phyloP scores from a whole-genome alignment of 2,329 filamentous ascomycete species.

The Aureobasidium sp. region DNA sequence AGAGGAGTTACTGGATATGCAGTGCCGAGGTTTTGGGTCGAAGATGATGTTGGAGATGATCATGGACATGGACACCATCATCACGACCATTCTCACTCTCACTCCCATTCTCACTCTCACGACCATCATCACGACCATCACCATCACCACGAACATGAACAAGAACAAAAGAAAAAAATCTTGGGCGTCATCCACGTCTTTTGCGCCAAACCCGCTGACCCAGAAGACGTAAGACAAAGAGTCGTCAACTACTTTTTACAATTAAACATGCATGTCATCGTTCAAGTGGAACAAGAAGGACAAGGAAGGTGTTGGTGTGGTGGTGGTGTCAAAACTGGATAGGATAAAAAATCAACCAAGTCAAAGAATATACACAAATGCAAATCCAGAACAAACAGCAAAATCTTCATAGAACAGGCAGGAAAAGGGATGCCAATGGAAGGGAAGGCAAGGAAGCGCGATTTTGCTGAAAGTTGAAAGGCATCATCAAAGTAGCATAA shows the following conservation, averaged over 20 bases:
- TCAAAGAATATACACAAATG: too few species aligned
- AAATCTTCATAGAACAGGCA: too few species aligned
- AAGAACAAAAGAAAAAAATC: slow-evolving; percentile 41
- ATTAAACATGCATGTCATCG: slow-evolving; percentile 69
- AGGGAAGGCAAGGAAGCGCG: too few species aligned
- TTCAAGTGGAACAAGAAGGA: slow-evolving; percentile 83
- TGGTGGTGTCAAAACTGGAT: slow-evolving; percentile 30
- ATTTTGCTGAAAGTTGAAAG: too few species aligned
- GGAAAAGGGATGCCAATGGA: too few species aligned
- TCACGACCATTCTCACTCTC: slow-evolving; percentile 21
- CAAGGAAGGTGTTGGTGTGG: slow-evolving; percentile 61
- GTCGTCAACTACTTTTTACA: slow-evolving; percentile 62
- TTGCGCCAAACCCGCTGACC: slow-evolving; percentile 61
- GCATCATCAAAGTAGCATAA: too few species aligned
- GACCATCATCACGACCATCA: slow-evolving; percentile 21
- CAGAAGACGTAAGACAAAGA: slow-evolving; percentile 79
- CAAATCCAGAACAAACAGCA: too few species aligned
- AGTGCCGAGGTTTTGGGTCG: slow-evolving; percentile 87
- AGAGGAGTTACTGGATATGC: slow-evolving; percentile 80
- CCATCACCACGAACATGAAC: slow-evolving; percentile 24
- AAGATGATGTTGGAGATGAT: slow-evolving; percentile 51
- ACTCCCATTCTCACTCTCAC: slow-evolving; percentile 8
- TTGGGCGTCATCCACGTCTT: slow-evolving; percentile 82
- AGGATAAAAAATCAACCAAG: not conserved
- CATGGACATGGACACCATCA: slow-evolving; percentile 16